Percentiles rank a stretch among this genome's conserved stretches.
These are phyloP conservation scores for Nakaseomyces bracarensis DNA, from an alignment of 1,139 yeast genomes.

Conservation along the genomic window DNA sequence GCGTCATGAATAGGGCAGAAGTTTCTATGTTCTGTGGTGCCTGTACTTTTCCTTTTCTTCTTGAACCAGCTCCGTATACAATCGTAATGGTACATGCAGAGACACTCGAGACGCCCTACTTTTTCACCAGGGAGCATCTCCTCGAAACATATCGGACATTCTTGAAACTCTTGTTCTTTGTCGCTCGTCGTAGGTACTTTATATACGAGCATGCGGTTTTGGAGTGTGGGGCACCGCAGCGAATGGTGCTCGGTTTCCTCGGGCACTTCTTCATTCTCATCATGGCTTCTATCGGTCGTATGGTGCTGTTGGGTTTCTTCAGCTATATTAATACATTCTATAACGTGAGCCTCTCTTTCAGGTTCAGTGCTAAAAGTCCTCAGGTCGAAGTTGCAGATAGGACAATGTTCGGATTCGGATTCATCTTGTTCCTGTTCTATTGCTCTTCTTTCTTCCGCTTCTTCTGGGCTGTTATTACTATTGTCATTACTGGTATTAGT, in stretches of 20 bases:
- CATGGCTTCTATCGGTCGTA: conserved; percentile 1
- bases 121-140: conserved; percentile 78
- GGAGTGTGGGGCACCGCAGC: conserved; percentile 18
- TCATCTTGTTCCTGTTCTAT: conserved; percentile 1
- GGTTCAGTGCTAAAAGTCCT: conserved; percentile 33
- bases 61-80: conserved; percentile 90
- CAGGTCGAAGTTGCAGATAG: conserved; percentile 45
- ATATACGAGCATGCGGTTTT: conserved; percentile 81
- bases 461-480: conserved; percentile 30
- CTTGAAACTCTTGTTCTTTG: conserved; percentile 40
- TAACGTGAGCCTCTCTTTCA: conserved; percentile 60
- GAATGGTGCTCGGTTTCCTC: conserved; percentile 7
- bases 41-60: conserved; percentile 42
- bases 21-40: conserved; percentile 11
- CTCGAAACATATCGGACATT: conserved; percentile 91
- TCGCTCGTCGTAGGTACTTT: conserved; percentile 42
- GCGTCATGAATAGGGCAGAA: conserved; percentile 28
- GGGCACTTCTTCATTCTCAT: conserved; percentile 3
- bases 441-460: background rate
- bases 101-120: conserved; percentile 86
- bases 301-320: conserved; percentile 58
- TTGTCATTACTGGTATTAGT: conserved; percentile 9
- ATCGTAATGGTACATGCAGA: conserved; percentile 84
- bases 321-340: conserved; percentile 54
- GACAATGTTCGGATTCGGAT: conserved; percentile 37